A percentile compares a stretch with the other conserved stretches of the same genome.
These are phyloP conservation scores for Metschnikowia amazonensis DNA, from an alignment of 805 yeast genomes.

Conservation along the genomic window DNA sequence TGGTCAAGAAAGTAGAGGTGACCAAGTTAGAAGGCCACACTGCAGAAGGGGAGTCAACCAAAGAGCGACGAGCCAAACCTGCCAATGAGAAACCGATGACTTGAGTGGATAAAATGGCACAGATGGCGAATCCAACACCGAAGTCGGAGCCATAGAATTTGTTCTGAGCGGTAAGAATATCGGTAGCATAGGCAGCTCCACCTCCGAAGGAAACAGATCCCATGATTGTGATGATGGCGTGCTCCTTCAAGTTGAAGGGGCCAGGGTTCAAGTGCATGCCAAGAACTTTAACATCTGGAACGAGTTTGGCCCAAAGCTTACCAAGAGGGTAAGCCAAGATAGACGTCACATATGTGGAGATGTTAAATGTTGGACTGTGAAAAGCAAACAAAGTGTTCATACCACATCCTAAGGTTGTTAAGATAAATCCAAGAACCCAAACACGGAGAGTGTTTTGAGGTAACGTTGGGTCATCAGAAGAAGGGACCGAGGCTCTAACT, in stretches of 20 bases:
- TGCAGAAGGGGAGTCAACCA: conserved; percentile 62
- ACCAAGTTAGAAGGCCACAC: conserved; percentile 71
- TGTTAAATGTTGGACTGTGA: conserved; percentile 51
- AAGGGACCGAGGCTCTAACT: conserved; percentile 59
- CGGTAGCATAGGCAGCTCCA: conserved; percentile 55
- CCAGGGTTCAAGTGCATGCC: conserved; percentile 51
- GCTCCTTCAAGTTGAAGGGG: conserved; percentile 62
- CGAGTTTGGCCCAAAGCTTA: conserved; percentile 38
- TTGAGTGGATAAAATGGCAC: conserved; percentile 54
- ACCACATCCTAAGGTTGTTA: conserved; percentile 54
- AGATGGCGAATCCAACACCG: conserved; percentile 53
- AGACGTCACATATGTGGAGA: conserved; percentile 53
- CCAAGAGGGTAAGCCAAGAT: conserved; percentile 63
- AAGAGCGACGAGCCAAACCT: conserved; percentile 55
- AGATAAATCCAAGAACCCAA: conserved; percentile 47
- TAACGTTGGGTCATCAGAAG: conserved; percentile 47
- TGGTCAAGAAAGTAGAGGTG: conserved; percentile 52
- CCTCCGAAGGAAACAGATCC: conserved; percentile 41
- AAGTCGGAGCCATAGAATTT: conserved; percentile 43
- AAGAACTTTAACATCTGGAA: conserved; percentile 34
- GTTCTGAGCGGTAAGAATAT: conserved; percentile 50
- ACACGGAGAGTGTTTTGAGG: conserved; percentile 54
- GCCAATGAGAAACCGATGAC: conserved; percentile 65
- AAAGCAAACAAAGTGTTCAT: conserved; percentile 57
- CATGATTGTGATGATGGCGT: conserved; percentile 51